A percentile compares a stretch with the other conserved stretches of the same genome.
These are phyloP conservation scores for Ogataea methanolica DNA, from an alignment of 805 yeast species.

Conservation along the genomic window DNA sequence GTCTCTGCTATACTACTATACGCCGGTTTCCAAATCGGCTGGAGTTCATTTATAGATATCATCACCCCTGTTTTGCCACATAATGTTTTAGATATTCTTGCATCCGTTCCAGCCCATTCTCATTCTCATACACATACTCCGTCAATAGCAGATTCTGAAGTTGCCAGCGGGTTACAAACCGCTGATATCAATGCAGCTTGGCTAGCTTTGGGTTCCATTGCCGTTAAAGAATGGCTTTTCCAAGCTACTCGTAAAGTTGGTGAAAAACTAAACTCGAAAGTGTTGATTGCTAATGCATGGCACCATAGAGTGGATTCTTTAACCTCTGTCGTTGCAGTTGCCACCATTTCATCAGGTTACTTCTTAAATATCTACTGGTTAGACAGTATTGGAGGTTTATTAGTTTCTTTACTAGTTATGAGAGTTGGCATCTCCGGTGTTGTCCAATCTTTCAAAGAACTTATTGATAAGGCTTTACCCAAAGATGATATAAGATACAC, in stretches of 20 bases:
- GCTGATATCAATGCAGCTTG: slow-evolving; percentile 91
- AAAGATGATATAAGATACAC: slow-evolving; percentile 45
- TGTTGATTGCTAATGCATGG: slow-evolving; percentile 96
- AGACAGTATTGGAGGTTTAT: slow-evolving; percentile 87
- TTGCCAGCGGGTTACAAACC: slow-evolving; percentile 29
- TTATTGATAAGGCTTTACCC: slow-evolving; percentile 68
- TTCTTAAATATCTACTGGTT: slow-evolving; percentile 74
- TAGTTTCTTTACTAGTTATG: slow-evolving; percentile 78
- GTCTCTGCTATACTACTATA: slow-evolving; percentile 78
- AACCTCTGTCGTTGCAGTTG: slow-evolving; percentile 85
- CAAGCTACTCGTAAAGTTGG: slow-evolving; percentile 82
- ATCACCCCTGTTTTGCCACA: slow-evolving; percentile 66
- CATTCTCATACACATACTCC: slow-evolving; percentile 50
- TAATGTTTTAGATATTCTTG: slow-evolving; percentile 48
- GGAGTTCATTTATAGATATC: slow-evolving; percentile 69
- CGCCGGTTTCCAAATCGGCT: slow-evolving; percentile 90
- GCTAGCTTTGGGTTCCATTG: slow-evolving; percentile 88
- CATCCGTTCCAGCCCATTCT: slow-evolving; percentile 46
- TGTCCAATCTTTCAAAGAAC: slow-evolving; percentile 63
- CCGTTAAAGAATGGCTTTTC: slow-evolving; percentile 83
- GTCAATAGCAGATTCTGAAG: slow-evolving; percentile 26
- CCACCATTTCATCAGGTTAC: slow-evolving; percentile 83
- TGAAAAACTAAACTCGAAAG: slow-evolving; percentile 72
- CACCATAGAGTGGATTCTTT: slow-evolving; percentile 94
- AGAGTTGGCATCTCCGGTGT: slow-evolving; percentile 82